Base-by-base conservation (phyloP, 2,329 filamentous ascomycete genomes). In the Sphaerulina vaccinii region DNA sequence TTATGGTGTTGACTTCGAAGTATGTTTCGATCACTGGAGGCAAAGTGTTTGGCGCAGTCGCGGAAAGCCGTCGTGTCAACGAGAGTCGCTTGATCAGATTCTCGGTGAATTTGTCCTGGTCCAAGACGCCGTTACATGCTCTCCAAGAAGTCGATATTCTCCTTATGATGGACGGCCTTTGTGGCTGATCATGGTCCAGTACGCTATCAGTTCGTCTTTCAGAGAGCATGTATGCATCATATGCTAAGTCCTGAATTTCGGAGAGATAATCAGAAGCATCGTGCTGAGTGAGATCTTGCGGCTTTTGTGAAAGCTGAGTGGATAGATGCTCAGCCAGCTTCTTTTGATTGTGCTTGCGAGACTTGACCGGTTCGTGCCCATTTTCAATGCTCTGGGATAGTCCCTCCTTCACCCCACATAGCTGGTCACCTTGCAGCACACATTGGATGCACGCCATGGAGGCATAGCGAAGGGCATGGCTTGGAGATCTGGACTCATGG, bases 251-350 rank as follows among this genome's bases (percentile, higher is more conserved):
- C 60, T 88, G 80, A 51, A 97, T 87, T 67, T 95, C 91, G 38
- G 77, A 75, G 53, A 95, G 74, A 72, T 97, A 99, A 63, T 96
- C 90, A 43, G 89, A 83, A 7, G 88, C 88, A 39, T 79, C 80
- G 70, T 90, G 88, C 63, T 85, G 87, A 62, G 78, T 79, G 4
- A 96, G 79, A 2, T 88, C 88, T 55, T 82, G 18, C 21, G 19
- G 33, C 6, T 18, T 16, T 16, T 22, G 6, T n/a, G 32, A 38
- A 22, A 19, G 19, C 16, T 19, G 32, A 11, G 32, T 47, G 11
- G 43, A 47, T 24, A 22, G 27, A 11, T 27, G 27, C 7, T 22
- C 27, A 11, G 10, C 11, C n/a, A 22, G 10, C 21, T n/a, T 35
- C 33, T 38, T 10, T 47, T 27, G 19, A 24, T 8, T 9, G 18